These are phyloP conservation scores for Sphagnum fallax DNA, from an alignment of 228 moss, liverwort and hornwort species.

Conservation along the genomic window DNA sequence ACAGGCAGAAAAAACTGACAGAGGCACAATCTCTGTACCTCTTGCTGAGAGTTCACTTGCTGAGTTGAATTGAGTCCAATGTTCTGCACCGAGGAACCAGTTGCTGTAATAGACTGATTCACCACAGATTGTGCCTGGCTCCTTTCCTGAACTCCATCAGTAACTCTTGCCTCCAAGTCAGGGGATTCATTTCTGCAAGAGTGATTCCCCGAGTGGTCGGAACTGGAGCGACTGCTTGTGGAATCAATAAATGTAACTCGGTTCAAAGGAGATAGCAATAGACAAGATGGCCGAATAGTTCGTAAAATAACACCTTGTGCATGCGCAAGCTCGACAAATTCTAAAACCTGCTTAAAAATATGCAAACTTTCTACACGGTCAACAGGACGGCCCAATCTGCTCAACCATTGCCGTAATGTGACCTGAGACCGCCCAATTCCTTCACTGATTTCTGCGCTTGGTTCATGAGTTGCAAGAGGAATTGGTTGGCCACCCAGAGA, in stretches of 20 bases:
- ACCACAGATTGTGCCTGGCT: conserved; percentile 22
- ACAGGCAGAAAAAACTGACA: too few species aligned
- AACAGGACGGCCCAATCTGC: conserved; percentile 42
- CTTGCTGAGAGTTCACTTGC: conserved; percentile 5
- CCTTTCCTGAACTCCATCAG: conserved; percentile 22
- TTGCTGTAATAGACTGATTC: conserved; percentile 7
- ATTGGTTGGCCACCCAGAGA: conserved; percentile 4
- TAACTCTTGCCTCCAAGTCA: conserved; percentile 21
- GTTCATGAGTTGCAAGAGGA: conserved; percentile 34
- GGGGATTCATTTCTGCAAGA: conserved; percentile 58
- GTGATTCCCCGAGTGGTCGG: conserved; percentile 67
- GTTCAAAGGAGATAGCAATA: conserved; percentile 78
- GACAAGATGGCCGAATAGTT: conserved; percentile 93
- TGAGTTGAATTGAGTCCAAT: background rate
- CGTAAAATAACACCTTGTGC: conserved; percentile 81
- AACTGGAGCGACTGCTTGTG: conserved; percentile 64
- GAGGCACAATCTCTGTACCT: background rate
- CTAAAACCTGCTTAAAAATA: conserved; percentile 92
- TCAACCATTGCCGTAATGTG: conserved; percentile 89
- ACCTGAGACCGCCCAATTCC: conserved; percentile 41
- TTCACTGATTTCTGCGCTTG: conserved; percentile 30
- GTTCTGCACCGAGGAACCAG: conserved; percentile 5
- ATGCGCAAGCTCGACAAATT: conserved; percentile 92
- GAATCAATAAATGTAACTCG: conserved; percentile 92
- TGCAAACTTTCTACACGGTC: conserved; percentile 83